Base-by-base conservation (phyloP, 352 stramenopile genomes). In the Pythium dissimile region DNA sequence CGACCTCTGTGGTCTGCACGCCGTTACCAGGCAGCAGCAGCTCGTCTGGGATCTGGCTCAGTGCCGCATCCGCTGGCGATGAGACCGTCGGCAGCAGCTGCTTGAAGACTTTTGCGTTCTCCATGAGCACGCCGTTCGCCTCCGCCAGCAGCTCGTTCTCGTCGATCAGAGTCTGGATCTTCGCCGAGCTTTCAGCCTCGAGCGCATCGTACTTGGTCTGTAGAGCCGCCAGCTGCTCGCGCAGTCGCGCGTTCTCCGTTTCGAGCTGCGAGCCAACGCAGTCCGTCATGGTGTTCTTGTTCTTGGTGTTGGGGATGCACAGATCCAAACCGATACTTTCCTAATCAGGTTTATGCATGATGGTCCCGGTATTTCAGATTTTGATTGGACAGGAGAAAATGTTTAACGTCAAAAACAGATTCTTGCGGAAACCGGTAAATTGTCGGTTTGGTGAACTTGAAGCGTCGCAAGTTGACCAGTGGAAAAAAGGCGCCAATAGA, bases 101-200 rank as follows among this genome's bases (percentile, higher is more conserved):
- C 12, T 66, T 56, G 55, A 69, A 80, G 4, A 52, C 50, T 7
- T 54, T 59, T 32, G 73, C 71, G 42, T 86, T 80, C 46, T 92
- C 73, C 37, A 81, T 65, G 23, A 94, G 51, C 11, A 86, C 35
- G 38, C 72, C 69, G 67, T 93, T 94, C 21, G 77, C 76, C 38
- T 94, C 84, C 10, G 77, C 77, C 11, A 93, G 67, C 18, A 84
- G 34, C 48, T 93, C 84, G 47, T 84, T 88, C 60, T 93, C 84
- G 42, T 93, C 79, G 10, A 73, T 80, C 24, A 93, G 54, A 20
- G 62, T 30, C 35, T 84, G 71, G 39, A 91, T 91, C 31, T 73
- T 46, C 56, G 70, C 49, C 16, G 52, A 64, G 9, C 57, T 75
- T 3, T 64, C 53, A 1, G 41, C 62, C 5, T 72, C 46, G 20